Conservation (phyloP, 371 early-diverging fungal genomes). For the Lichtheimia ramosa region DNA sequence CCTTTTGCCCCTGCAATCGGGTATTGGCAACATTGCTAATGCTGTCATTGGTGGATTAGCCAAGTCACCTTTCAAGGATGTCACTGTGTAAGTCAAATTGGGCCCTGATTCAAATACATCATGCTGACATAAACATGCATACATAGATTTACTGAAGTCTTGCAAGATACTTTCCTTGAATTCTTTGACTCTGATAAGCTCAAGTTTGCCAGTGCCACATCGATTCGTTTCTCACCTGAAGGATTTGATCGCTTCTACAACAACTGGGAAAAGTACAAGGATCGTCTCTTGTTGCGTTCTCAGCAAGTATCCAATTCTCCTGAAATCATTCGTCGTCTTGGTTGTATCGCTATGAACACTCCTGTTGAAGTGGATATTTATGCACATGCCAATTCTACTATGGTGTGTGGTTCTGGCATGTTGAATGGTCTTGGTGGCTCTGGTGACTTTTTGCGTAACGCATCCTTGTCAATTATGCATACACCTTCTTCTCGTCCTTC, state of each 20-base stretch:
- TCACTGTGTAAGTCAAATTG: slow-evolving; percentile 45
- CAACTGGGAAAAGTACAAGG: slow-evolving; percentile 43
- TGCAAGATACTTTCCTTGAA: slow-evolving; percentile 54
- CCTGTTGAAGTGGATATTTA: slow-evolving; percentile 60
- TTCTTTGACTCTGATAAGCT: slow-evolving; percentile 53
- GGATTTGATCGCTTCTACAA: slow-evolving; percentile 53
- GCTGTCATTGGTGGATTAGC: slow-evolving; percentile 57
- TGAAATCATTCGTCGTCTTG: slow-evolving; percentile 53
- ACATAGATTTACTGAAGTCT: slow-evolving; percentile 50
- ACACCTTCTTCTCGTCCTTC: slow-evolving; percentile 52
- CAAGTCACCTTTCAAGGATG: slow-evolving; percentile 45
- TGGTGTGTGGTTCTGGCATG: slow-evolving; percentile 56
- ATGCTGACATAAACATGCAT: not conserved
- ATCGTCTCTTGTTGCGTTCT: slow-evolving; percentile 48
- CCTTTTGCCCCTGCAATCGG: slow-evolving; percentile 51
- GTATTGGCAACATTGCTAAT: slow-evolving; percentile 60
- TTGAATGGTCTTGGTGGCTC: slow-evolving; percentile 57
- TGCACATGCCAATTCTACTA: slow-evolving; percentile 54
- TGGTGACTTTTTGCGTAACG: slow-evolving; percentile 52
- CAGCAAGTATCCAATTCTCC: slow-evolving; percentile 58
- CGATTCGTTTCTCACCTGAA: slow-evolving; percentile 53
- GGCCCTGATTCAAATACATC: too few relatives aligned
- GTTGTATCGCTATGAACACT: slow-evolving; percentile 58
- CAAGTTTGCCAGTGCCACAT: slow-evolving; percentile 54
- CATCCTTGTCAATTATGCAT: slow-evolving; percentile 54